A percentile compares a stretch with the other conserved stretches of the same genome.
These are phyloP conservation scores for Xerocomellus amylosporus DNA, from an alignment of 768 basidiomycete species.

Conservation along the genomic window DNA sequence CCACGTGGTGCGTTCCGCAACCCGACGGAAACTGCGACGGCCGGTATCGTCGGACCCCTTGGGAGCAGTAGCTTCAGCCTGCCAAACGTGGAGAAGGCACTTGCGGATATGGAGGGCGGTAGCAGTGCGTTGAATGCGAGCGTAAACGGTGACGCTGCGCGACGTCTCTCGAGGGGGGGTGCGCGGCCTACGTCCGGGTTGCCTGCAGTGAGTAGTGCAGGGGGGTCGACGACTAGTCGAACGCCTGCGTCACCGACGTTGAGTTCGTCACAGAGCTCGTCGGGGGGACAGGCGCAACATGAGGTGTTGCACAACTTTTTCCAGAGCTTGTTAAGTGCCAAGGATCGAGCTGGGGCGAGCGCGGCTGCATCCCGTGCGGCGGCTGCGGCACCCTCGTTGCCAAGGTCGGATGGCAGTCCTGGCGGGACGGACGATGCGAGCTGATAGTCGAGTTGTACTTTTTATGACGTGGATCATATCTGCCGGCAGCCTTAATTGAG, in stretches of 20 bases:
- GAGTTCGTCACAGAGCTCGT: slow-evolving; percentile 40
- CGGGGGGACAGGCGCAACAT: slow-evolving; percentile 66
- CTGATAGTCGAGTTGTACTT: slow-evolving; percentile 14
- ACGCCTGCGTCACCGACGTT: slow-evolving; percentile 41
- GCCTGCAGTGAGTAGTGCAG: slow-evolving; percentile 37
- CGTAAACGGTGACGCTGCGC: slow-evolving; percentile 35
- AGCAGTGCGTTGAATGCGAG: slow-evolving; percentile 35
- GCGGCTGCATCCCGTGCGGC: slow-evolving; percentile 28
- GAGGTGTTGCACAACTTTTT: slow-evolving; percentile 88
- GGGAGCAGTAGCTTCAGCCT: slow-evolving; percentile 82
- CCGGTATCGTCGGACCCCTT: slow-evolving; percentile 90
- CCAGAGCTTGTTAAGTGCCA: slow-evolving; percentile 72
- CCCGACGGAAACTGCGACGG: slow-evolving; percentile 55
- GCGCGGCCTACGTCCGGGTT: slow-evolving; percentile 36
- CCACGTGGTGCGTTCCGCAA: slow-evolving; percentile 86
- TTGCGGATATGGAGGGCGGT: slow-evolving; percentile 76
- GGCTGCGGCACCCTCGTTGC: slow-evolving; percentile 11
- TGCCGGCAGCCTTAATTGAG: too few species aligned
- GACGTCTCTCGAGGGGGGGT: slow-evolving; percentile 32
- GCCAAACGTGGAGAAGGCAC: slow-evolving; percentile 83
- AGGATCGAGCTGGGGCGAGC: slow-evolving; percentile 48
- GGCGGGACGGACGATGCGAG: slow-evolving; percentile 39
- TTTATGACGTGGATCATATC: neutral
- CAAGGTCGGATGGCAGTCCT: slow-evolving; percentile 36
- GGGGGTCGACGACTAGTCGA: slow-evolving; percentile 31